Evolutionary conservation across 2,329 filamentous ascomycete genomes (phyloP).

Genomic region (Parasarocladium wereldwijsianum): DNA sequence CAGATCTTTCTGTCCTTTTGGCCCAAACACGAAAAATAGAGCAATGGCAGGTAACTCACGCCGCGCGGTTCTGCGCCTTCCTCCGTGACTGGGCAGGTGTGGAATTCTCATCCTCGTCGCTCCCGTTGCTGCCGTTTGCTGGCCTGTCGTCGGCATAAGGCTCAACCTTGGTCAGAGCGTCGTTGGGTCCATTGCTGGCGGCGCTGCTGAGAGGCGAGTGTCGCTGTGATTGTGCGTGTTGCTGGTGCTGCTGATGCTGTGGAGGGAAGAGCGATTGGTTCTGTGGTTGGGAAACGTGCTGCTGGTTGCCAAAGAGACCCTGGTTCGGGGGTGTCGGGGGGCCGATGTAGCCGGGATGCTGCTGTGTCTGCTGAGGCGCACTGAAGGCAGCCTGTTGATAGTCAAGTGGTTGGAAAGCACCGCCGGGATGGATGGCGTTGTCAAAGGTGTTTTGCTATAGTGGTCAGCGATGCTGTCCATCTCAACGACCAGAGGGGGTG

Average conservation of each 20-base stretch:
- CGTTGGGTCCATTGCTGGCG: constrained; percentile 9
- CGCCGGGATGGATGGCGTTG: constrained; percentile 29
- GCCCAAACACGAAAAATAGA: too few species aligned
- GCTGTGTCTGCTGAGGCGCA: constrained; percentile 12
- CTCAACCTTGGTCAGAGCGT: constrained; percentile 20
- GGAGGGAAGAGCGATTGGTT: constrained; percentile 3
- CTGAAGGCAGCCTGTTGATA: constrained; percentile 26
- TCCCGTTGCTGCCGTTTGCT: constrained; percentile 20
- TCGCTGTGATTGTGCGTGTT: constrained; percentile 12
- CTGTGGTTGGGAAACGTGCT: constrained; percentile 10
- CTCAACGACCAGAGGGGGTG: neutral
- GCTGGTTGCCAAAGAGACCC: constrained; percentile 12
- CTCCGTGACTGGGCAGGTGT: constrained; percentile 43
- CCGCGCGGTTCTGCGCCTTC: constrained; percentile 47
- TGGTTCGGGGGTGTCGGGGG: constrained; percentile 38
- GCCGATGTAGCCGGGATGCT: constrained; percentile 21
- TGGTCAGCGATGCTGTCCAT: neutral
- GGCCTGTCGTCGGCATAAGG: constrained; percentile 19
- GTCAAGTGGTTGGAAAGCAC: constrained; percentile 29
- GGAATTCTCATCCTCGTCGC: constrained; percentile 40
- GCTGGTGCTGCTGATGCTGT: constrained; percentile 11
- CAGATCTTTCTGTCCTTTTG: too few species aligned
- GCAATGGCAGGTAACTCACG: constrained; percentile 39
- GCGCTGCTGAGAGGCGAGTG: constrained; percentile 8
- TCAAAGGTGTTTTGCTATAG: constrained; percentile 16